These are phyloP conservation scores for Fusarium sp. DNA, from an alignment of 2,329 filamentous ascomycete species.

Conservation along the genomic window DNA sequence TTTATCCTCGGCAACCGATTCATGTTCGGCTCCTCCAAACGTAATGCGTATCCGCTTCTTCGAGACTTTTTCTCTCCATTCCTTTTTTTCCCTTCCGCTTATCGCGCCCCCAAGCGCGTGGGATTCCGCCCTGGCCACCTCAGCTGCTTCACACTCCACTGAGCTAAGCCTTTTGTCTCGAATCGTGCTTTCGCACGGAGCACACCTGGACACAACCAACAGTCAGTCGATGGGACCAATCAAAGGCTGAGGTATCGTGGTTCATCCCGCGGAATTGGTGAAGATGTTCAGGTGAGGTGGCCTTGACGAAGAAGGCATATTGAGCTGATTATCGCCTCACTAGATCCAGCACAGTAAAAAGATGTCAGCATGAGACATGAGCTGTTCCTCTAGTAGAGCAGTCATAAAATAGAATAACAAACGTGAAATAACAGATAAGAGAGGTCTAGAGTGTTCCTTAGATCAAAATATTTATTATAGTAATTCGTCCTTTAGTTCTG, in stretches of 20 bases:
- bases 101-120: constrained; percentile 11
- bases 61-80: neutral
- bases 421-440: neutral
- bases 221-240: constrained; percentile 9
- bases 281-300: constrained; percentile 8
- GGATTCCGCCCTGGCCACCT: constrained; percentile 6
- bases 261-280: constrained; percentile 12
- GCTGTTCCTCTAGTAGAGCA: neutral
- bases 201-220: neutral
- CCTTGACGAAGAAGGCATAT: neutral
- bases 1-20: constrained; percentile 18
- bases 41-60: constrained; percentile 25
- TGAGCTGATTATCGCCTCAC: neutral
- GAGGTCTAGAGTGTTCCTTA: neutral
- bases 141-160: constrained; percentile 20
- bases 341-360: neutral
- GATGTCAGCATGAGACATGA: neutral
- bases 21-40: neutral
- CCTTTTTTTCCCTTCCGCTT: constrained; percentile 8
- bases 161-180: constrained; percentile 17
- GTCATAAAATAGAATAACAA: neutral
- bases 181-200: constrained; percentile 7
- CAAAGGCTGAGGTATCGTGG: neutral
- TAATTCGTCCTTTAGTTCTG: neutral
- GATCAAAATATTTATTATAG: neutral